These are phyloP conservation scores for Pythium insidiosum DNA, from an alignment of 352 stramenopile species.

Conservation along the genomic window DNA sequence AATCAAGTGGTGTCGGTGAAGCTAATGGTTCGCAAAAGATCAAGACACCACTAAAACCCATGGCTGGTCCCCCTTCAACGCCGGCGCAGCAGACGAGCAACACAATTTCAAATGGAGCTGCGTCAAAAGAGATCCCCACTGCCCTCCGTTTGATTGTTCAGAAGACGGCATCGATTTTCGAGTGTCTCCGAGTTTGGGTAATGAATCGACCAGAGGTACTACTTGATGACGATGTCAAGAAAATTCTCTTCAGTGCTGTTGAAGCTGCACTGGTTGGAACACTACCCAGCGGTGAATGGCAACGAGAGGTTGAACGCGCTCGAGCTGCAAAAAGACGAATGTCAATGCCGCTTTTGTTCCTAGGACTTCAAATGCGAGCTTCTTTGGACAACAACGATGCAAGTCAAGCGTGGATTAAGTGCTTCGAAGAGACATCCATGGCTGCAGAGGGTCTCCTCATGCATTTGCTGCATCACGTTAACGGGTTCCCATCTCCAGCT, in stretches of 20 bases:
- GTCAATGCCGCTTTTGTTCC: slow-evolving; percentile 79
- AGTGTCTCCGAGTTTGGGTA: slow-evolving; percentile 80
- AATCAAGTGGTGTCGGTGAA: slow-evolving; percentile 20
- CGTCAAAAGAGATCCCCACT: slow-evolving; percentile 64
- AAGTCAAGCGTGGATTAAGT: slow-evolving; percentile 66
- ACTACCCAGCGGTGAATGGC: slow-evolving; percentile 73
- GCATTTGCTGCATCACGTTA: slow-evolving; percentile 82
- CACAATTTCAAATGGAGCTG: too few relatives aligned
- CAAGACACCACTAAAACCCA: slow-evolving; percentile 44
- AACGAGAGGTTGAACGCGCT: slow-evolving; percentile 65
- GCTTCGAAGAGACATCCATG: slow-evolving; percentile 79
- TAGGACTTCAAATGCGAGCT: slow-evolving; percentile 78
- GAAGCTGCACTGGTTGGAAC: slow-evolving; percentile 79
- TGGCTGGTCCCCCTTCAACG: slow-evolving; percentile 1
- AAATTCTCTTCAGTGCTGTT: slow-evolving; percentile 79
- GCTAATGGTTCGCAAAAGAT: slow-evolving; percentile 61
- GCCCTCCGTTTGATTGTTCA: slow-evolving; percentile 69
- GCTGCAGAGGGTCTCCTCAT: slow-evolving; percentile 75
- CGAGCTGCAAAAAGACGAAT: slow-evolving; percentile 52
- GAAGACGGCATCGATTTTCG: slow-evolving; percentile 81
- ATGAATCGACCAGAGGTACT: slow-evolving; percentile 70
- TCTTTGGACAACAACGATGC: slow-evolving; percentile 70
- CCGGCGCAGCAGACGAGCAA: too few relatives aligned
- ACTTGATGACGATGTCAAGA: slow-evolving; percentile 74
- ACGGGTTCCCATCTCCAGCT: slow-evolving; percentile 75